phyloP scores from a whole-genome alignment of 2,329 filamentous ascomycete species.

The Verticillium nubilum region DNA sequence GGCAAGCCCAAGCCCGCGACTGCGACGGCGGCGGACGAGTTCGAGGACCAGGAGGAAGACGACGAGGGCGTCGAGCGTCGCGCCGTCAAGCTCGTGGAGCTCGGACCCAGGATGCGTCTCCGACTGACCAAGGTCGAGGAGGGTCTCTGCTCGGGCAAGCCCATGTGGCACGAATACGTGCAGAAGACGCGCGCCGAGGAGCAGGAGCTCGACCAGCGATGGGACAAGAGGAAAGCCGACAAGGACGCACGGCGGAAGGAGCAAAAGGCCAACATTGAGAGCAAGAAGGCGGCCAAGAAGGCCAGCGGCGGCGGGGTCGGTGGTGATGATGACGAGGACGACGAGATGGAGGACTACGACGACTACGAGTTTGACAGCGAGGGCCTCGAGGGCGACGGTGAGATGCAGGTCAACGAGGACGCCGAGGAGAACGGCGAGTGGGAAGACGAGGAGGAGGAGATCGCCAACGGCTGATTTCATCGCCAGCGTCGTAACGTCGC shows the following conservation, averaged over 20 bases:
- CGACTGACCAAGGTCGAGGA: conserved; percentile 95
- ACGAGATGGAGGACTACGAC: conserved; percentile 35
- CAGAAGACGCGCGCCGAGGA: conserved; percentile 77
- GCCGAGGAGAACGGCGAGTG: conserved; percentile 46
- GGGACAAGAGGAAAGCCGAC: conserved; percentile 71
- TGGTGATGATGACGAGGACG: conserved; percentile 31
- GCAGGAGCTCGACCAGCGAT: conserved; percentile 72
- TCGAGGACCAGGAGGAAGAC: conserved; percentile 33
- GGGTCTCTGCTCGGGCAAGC: conserved; percentile 79
- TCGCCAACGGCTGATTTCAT: conserved; percentile 18
- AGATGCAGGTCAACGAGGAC: conserved; percentile 40
- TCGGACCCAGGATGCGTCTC: conserved; percentile 84
- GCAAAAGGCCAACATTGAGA: conserved; percentile 90
- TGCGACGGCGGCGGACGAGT: conserved; percentile 29
- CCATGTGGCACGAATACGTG: conserved; percentile 97
- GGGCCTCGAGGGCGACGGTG: conserved; percentile 43
- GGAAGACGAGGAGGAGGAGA: conserved; percentile 44
- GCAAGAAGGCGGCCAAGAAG: conserved; percentile 52
- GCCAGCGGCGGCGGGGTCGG: conserved; percentile 25
- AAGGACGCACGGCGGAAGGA: conserved; percentile 77
- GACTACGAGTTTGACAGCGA: conserved; percentile 44
- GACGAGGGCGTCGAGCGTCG: conserved; percentile 68
- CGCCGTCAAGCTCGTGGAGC: conserved; percentile 85
- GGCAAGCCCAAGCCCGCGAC: conserved; percentile 42
- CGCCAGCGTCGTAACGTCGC: not conserved